Evolutionary conservation across 2,329 filamentous ascomycete species (phyloP).

Genomic region (Clarireedia homoeocarpa): DNA sequence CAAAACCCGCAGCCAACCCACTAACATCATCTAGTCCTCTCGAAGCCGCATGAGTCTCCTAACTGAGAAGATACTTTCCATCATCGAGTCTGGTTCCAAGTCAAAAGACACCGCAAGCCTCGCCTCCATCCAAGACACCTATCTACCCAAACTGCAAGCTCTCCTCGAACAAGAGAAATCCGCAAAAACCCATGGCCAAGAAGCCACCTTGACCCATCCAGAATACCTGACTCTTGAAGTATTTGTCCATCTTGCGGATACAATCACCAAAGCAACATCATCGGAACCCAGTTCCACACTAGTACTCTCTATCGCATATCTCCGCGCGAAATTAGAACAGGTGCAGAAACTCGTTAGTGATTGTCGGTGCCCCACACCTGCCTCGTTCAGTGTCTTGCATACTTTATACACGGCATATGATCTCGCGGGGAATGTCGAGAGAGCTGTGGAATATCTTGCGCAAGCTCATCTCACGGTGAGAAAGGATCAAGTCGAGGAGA

Average conservation of each 20-base stretch:
- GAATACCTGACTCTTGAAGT: slow-evolving; percentile 16
- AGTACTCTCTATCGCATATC: slow-evolving; percentile 13
- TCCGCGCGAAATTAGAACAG: slow-evolving; percentile 13
- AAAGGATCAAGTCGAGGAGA: slow-evolving; percentile 15
- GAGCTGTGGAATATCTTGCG: slow-evolving; percentile 17
- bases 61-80: slow-evolving; percentile 17
- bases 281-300: slow-evolving; percentile 10
- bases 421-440: slow-evolving; percentile 15
- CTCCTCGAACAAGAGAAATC: neutral
- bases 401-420: slow-evolving; percentile 26
- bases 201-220: slow-evolving; percentile 13
- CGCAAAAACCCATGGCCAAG: neutral
- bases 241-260: slow-evolving; percentile 17
- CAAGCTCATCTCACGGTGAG: slow-evolving; percentile 13
- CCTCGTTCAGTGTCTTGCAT: slow-evolving; percentile 17
- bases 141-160: neutral
- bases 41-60: slow-evolving; percentile 18
- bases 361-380: neutral
- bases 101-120: neutral
- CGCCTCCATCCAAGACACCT: neutral
- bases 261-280: slow-evolving; percentile 16
- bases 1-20: neutral
- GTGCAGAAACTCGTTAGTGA: slow-evolving; percentile 4
- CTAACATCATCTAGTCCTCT: slow-evolving; percentile 16
- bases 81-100: slow-evolving; percentile 10